Evolutionary conservation across 345 rosid species (phyloP), one percentile per base, ranked within the genome.

Genomic region (Eucalyptus cloeziana): DNA sequence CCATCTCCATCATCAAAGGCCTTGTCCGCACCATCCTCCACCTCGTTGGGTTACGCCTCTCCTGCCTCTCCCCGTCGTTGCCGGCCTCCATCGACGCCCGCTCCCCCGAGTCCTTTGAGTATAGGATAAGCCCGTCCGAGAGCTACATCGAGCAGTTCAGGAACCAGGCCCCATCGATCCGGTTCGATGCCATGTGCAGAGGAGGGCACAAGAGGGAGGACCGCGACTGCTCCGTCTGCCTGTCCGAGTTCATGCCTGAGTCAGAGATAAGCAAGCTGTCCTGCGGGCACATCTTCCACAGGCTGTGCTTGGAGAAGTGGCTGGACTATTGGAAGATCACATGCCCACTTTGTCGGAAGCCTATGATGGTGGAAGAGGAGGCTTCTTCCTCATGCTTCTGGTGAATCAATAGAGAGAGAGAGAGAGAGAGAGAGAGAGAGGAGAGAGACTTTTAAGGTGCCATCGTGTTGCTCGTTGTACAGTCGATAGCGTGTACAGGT

Each of bases 1-100:
- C 99, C 12, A 93, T 96, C 89, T 96, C 98, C 62, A 88, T 97
- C 43, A 91, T 97, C 69, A 95, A 95, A 91, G 95, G 95, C 89
- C 90, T 96, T 67, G 92, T 96, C 60, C 81, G 96, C 85, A 91
- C 98, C 40, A 94, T 97, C 87, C 97, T 97, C 85, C 92, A 93
- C 50, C 67, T 96, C 17, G 92, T 97, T 1, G 98, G 99, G 86
- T 92, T 96, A 91, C 91, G 87, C 51, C 90, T 96, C 79, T 90
- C 95, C 7, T 89, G 94, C 22, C 33, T 92, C 1, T 43, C 91
- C 24, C 49, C 93, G 10, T 37, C 92, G 54, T 91, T 93, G 37
- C 88, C 88, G 5, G 93, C 92, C 11, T 88, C 92, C 30, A 52
- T 86, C 25, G 95, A 92, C 87, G 90, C 24, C 31, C 87, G 10